phyloP scores from a whole-genome alignment of 495 filamentous ascomycete species.

The Penicillium cosmopolitanum region DNA sequence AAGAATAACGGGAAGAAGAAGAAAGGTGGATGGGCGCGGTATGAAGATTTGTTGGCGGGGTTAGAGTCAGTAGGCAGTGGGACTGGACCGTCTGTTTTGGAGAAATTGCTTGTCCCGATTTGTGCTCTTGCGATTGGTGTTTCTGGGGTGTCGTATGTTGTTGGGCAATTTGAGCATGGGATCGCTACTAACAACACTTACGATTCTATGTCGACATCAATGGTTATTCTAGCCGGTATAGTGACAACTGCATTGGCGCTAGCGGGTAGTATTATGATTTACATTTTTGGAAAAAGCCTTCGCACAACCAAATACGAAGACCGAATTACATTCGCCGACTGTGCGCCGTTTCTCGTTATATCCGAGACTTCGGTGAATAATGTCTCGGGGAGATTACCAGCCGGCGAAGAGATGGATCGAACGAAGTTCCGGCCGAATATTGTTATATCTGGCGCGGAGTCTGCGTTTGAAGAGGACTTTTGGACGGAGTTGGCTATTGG shows the following conservation, averaged over 20 bases:
- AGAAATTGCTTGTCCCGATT: background rate
- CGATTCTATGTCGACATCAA: no score
- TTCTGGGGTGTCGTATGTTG: background rate
- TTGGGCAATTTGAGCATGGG: background rate
- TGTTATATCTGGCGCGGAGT: conserved; percentile 63
- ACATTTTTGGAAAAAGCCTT: background rate
- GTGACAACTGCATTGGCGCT: background rate
- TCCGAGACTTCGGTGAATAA: conserved; percentile 70
- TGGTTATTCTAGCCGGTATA: background rate
- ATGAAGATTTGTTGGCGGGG: background rate
- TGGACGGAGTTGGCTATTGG: conserved; percentile 69
- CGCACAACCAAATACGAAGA: conserved; percentile 24
- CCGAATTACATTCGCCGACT: conserved; percentile 77
- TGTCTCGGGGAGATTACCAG: conserved; percentile 62
- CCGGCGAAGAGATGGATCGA: conserved; percentile 63
- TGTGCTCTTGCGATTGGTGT: background rate
- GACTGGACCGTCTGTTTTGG: background rate
- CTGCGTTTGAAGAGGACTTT: conserved; percentile 81
- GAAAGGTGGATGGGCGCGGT: background rate
- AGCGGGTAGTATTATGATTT: background rate
- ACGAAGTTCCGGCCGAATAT: conserved; percentile 88
- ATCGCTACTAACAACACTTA: background rate
- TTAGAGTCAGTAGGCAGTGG: background rate
- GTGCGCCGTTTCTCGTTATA: conserved; percentile 74
- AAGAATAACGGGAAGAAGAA: conserved; percentile 18